Percentiles rank a stretch among this genome's conserved stretches.
Evolutionary conservation across 805 yeast genomes (phyloP).

Genomic region (Candida andamanensis): DNA sequence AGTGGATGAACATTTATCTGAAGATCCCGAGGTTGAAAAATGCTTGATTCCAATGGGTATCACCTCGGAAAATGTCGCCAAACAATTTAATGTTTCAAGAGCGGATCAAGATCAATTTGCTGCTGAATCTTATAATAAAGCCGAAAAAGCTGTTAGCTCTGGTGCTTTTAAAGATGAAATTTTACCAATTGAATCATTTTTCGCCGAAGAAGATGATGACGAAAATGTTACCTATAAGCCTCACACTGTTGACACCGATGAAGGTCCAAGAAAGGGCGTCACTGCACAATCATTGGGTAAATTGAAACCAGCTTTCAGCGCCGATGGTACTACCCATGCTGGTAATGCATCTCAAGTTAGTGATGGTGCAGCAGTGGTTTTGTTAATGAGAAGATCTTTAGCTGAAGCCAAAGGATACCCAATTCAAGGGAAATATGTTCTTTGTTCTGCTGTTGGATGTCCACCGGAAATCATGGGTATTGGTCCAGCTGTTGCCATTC

Average conservation of each 20-base stretch:
- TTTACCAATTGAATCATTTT: constrained; percentile 65
- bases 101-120: constrained; percentile 83
- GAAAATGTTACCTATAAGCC: constrained; percentile 43
- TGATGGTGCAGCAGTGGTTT: constrained; percentile 91
- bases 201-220: constrained; percentile 54
- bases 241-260: constrained; percentile 60
- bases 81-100: constrained; percentile 59
- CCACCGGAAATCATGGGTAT: constrained; percentile 98
- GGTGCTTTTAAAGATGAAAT: constrained; percentile 89
- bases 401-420: constrained; percentile 73
- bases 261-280: constrained; percentile 87
- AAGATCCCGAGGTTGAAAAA: constrained; percentile 41
- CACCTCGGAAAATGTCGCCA: constrained; percentile 88
- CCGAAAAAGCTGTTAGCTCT: constrained; percentile 61
- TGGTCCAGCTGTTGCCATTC: constrained; percentile 96
- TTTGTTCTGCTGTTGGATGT: constrained; percentile 80
- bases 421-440: constrained; percentile 74
- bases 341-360: constrained; percentile 96
- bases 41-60: constrained; percentile 96
- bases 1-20: constrained; percentile 30
- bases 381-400: constrained; percentile 77
- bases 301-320: constrained; percentile 81
- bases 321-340: constrained; percentile 85
- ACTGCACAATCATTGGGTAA: constrained; percentile 71
- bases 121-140: constrained; percentile 80